Evolutionary conservation across 2,329 filamentous ascomycete species (phyloP), one percentile per base, ranked within the genome.

Genomic region (Neopestalotiopsis sp.): DNA sequence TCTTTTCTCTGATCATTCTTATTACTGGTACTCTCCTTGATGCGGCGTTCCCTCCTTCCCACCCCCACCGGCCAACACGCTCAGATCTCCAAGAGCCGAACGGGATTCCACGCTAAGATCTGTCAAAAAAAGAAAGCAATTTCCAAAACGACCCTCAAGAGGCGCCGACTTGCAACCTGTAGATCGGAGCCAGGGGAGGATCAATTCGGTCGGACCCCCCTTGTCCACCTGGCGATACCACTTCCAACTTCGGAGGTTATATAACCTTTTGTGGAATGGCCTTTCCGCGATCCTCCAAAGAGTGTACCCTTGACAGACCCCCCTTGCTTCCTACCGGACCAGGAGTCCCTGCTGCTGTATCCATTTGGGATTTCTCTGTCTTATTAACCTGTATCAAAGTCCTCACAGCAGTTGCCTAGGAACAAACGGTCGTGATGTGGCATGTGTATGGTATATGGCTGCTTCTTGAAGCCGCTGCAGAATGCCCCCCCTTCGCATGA

Each of bases 71-170:
- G 13, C 20, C 57, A 28, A 28, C 24, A 28, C 24, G 57, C 30
- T 59, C 17, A 59, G 57, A 59, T 59, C 57, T 52, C 45, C 45
- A 52, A 52, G 57, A 62, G 32, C 32, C 45, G 45, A 52, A 38
- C 24, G n/a, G 58, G 4, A 38, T 9, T 17, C 30, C 14, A 38
- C 59, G 59, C 59, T 40, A 62, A 62, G 59, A 62, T 34, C 59
- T 62, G 59, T 62, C 59, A 62, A 38, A 62, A 38, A 59, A 62
- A 62, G 59, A 62, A 62, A 52, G 45, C 45, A 52, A 52, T 52
- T 52, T 52, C 45, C 45, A 52, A 28, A 52, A 17, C 17, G 45
- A 52, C 17, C 34, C 45, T 52, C 45, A 9, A 52, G 45, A 52
- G 14, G 45, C 45, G 17, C 45, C 17, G 20, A 20, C 20, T 52